These are phyloP conservation scores for Fragaria ananassa DNA, from an alignment of 306 rosid genomes.

Conservation along the genomic window DNA sequence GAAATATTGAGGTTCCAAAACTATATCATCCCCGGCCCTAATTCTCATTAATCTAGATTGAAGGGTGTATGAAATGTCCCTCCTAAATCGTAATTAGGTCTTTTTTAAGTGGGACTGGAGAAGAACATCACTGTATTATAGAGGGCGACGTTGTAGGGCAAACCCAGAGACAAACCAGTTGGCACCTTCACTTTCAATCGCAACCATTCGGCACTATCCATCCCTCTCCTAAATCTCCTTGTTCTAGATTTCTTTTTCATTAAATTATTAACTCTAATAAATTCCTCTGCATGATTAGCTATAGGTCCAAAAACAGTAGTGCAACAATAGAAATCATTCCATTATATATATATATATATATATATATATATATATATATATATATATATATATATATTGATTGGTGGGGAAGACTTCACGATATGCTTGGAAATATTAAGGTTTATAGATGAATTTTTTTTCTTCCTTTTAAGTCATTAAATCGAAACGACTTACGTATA, in stretches of 20 bases:
- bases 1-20: too few relatives aligned
- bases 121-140: conserved; percentile 23
- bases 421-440: neutral
- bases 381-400: neutral
- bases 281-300: neutral
- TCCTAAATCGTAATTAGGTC: neutral
- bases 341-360: neutral
- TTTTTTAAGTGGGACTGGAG: conserved; percentile 17
- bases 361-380: too few relatives aligned
- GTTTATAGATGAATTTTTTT: neutral
- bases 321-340: neutral
- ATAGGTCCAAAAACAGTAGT: neutral
- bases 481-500: too few relatives aligned
- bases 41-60: neutral
- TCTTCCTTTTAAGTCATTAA: too few relatives aligned
- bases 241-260: neutral
- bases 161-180: conserved; percentile 40
- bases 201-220: conserved; percentile 2
- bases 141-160: conserved; percentile 43
- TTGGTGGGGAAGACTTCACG: neutral
- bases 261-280: neutral
- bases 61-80: neutral
- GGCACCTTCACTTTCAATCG: conserved; percentile 17
- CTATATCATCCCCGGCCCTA: too few relatives aligned
- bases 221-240: neutral